These are phyloP conservation scores for Ophiosphaerella narmari DNA, from an alignment of 2,329 filamentous ascomycete species.

Conservation along the genomic window DNA sequence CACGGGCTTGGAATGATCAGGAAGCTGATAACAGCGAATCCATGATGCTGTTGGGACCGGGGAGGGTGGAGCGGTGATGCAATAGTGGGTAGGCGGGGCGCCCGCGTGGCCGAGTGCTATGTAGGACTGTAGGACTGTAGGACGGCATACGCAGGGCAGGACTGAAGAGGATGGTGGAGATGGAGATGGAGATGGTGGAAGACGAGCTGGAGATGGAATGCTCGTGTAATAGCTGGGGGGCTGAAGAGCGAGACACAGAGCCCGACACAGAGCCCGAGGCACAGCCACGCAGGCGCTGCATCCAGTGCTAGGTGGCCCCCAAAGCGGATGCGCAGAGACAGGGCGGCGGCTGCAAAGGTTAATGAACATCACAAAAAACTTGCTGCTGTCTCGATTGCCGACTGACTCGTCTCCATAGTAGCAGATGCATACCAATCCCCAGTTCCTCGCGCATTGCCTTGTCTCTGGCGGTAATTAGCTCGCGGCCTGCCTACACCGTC, in stretches of 20 bases:
- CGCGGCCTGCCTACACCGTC: slow-evolving; percentile 2
- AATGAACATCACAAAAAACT: no score
- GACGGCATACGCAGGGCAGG: no score
- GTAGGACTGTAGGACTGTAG: no score
- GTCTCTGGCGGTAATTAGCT: neutral
- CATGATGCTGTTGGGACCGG: slow-evolving; percentile 16
- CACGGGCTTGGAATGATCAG: slow-evolving; percentile 12
- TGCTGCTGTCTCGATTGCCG: no score
- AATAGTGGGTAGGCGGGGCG: neutral
- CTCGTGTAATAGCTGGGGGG: no score
- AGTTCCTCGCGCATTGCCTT: no score
- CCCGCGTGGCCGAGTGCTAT: neutral
- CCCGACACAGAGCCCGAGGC: neutral
- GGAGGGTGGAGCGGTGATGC: neutral
- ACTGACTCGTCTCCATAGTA: no score
- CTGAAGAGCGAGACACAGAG: no score
- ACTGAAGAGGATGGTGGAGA: no score
- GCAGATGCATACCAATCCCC: no score
- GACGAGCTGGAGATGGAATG: neutral
- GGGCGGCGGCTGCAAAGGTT: no score
- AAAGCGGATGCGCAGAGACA: slow-evolving; percentile 3
- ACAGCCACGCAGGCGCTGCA: slow-evolving; percentile 16
- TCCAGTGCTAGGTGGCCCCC: slow-evolving; percentile 15
- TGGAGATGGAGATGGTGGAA: no score
- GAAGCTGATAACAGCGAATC: slow-evolving; percentile 7